Conservation (phyloP, 2,329 filamentous ascomycete species). For the Ceratocystis eucalypticola region DNA sequence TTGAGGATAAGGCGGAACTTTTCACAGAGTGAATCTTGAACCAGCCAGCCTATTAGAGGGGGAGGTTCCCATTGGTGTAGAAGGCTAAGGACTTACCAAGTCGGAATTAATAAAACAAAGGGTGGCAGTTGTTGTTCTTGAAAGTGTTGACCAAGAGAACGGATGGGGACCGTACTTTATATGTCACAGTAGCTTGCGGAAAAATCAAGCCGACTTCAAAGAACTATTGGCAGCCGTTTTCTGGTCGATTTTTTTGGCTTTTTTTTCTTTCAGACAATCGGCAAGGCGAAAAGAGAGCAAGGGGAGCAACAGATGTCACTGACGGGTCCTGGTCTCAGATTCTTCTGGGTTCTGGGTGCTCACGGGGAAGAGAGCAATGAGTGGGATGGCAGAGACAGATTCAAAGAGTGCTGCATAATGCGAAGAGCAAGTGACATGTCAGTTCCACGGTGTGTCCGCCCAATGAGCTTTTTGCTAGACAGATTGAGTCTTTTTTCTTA, state of each 20-base stretch:
- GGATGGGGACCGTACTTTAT: conserved; percentile 1
- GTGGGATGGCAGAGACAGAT: neutral
- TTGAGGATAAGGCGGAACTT: conserved; percentile 21
- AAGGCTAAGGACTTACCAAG: neutral
- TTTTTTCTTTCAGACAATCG: neutral
- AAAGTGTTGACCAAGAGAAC: neutral
- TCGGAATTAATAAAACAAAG: neutral
- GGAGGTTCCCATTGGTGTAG: neutral
- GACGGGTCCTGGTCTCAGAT: neutral
- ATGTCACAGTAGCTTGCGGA: neutral
- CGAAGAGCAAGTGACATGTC: neutral
- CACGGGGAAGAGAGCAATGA: neutral
- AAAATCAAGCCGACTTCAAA: neutral
- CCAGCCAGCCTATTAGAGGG: neutral
- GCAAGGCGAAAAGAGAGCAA: neutral
- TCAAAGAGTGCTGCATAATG: neutral
- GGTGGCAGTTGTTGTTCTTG: neutral
- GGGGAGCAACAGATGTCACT: neutral
- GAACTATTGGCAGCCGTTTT: neutral
- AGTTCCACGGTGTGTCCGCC: neutral
- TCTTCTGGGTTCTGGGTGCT: conserved; percentile 1
- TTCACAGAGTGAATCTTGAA: neutral
- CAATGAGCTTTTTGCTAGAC: neutral
- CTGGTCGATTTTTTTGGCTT: neutral
- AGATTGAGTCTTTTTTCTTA: neutral